Conservation (phyloP, 2,329 filamentous ascomycete species). For the Apiospora malaysiana region DNA sequence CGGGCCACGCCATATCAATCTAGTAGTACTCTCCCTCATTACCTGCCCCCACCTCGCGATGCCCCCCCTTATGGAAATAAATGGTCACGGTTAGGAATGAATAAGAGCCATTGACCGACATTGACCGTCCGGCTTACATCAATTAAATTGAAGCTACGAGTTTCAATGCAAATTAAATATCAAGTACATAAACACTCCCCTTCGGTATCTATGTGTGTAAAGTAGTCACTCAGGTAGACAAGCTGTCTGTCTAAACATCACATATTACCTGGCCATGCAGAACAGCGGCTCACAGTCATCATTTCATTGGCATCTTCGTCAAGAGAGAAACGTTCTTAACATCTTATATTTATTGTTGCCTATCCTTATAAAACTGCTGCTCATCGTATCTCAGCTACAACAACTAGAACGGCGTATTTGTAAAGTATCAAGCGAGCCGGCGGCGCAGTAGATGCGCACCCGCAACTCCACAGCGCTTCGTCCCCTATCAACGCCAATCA, state of each 20-base stretch:
- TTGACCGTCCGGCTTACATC: no score
- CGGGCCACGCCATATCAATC: background rate
- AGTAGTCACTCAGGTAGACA: no score
- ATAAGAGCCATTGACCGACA: background rate
- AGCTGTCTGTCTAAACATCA: no score
- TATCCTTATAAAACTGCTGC: conserved; percentile 7
- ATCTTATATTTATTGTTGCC: conserved; percentile 15
- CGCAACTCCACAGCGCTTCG: conserved; percentile 22
- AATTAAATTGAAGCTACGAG: no score
- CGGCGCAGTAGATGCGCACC: conserved; percentile 27
- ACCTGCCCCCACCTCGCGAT: conserved; percentile 1
- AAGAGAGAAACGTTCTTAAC: background rate
- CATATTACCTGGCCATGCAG: no score
- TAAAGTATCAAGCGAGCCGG: conserved; percentile 13
- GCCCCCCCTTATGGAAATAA: background rate
- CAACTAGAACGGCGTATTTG: conserved; percentile 10
- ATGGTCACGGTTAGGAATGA: background rate
- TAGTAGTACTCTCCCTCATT: background rate
- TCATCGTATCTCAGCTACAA: conserved; percentile 7
- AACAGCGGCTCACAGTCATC: no score
- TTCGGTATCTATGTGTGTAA: no score
- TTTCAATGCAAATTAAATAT: no score
- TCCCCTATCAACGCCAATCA: conserved; percentile 34
- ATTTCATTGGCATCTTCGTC: background rate
- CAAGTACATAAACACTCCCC: no score